These are phyloP conservation scores for Claviceps lovelessii DNA, from an alignment of 2,329 filamentous ascomycete species.

Conservation along the genomic window DNA sequence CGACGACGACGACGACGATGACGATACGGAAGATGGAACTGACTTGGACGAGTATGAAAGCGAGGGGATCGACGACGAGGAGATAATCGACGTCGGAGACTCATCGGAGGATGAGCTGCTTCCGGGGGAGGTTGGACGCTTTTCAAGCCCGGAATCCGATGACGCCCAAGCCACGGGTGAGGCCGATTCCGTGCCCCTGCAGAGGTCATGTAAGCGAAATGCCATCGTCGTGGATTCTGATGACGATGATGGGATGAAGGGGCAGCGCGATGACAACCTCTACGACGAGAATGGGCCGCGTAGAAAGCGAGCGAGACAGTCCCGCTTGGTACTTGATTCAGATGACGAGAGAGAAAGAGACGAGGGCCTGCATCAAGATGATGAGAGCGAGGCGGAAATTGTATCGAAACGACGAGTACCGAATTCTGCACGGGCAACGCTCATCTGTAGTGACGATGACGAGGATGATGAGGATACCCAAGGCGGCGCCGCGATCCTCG, in stretches of 20 bases:
- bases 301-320: neutral
- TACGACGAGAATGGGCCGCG: slow-evolving; percentile 9
- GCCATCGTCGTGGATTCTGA: slow-evolving; percentile 16
- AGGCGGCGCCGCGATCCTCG: slow-evolving; percentile 1
- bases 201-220: slow-evolving; percentile 15
- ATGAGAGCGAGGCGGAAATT: neutral
- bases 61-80: slow-evolving; percentile 24
- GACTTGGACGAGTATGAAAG: slow-evolving; percentile 23
- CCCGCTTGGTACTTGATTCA: neutral
- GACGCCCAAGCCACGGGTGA: slow-evolving; percentile 5
- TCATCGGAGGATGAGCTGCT: slow-evolving; percentile 7
- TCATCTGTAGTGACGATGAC: slow-evolving; percentile 4
- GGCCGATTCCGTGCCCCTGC: neutral
- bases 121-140: neutral
- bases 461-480: slow-evolving; percentile 1
- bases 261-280: slow-evolving; percentile 9
- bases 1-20: neutral
- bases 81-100: slow-evolving; percentile 13
- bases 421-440: neutral
- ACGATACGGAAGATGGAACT: slow-evolving; percentile 4
- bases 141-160: slow-evolving; percentile 3
- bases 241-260: slow-evolving; percentile 12
- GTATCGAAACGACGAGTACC: neutral
- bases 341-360: neutral
- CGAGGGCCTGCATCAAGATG: neutral